These are phyloP conservation scores for Coriaria nepalensis DNA, from an alignment of 306 rosid species.

Conservation along the genomic window DNA sequence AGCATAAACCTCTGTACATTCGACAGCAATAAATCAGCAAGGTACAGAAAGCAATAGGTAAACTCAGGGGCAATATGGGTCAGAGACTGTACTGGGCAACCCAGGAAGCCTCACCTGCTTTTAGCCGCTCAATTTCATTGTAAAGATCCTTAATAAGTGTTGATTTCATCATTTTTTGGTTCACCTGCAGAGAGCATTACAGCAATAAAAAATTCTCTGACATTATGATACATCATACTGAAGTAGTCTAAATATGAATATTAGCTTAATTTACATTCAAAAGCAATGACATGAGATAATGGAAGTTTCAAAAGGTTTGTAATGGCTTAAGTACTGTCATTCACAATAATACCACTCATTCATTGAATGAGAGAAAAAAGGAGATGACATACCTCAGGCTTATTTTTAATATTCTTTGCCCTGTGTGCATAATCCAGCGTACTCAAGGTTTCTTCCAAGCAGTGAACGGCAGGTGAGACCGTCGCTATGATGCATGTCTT, in stretches of 20 bases:
- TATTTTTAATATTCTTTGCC: constrained; percentile 81
- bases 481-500: constrained; percentile 97
- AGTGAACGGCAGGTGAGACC: constrained; percentile 96
- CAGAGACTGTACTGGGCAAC: not conserved
- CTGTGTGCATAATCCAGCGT: constrained; percentile 94
- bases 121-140: constrained; percentile 93
- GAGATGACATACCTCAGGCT: constrained; percentile 68
- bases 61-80: no score
- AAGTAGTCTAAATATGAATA: no score
- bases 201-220: not conserved
- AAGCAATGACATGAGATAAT: no score
- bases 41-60: no score
- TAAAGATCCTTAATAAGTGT: constrained; percentile 94
- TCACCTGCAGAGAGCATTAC: constrained; percentile 33
- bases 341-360: no score
- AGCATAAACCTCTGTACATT: constrained; percentile 74
- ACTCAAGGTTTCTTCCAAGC: constrained; percentile 90
- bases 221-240: no score
- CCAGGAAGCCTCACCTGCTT: constrained; percentile 46
- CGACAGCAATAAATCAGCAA: no score
- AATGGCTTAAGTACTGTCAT: no score
- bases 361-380: not conserved
- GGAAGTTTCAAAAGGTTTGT: no score
- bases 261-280: no score
- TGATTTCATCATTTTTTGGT: constrained; percentile 98